Base-by-base conservation (phyloP, 129 eudicot species). In the carrot (Daucus carota) region DNA sequence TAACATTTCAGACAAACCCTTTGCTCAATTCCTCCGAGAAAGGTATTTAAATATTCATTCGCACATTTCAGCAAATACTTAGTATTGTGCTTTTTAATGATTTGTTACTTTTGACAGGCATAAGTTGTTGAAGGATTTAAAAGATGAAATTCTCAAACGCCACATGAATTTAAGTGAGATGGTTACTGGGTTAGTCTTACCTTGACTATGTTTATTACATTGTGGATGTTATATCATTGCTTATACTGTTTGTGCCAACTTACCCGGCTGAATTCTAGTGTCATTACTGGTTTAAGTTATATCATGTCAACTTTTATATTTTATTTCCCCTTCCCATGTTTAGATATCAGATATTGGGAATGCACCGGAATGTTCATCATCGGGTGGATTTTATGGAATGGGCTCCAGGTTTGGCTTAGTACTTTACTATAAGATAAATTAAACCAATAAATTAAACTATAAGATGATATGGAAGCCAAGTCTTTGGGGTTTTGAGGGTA, bases 361-460 rank as follows among this genome's bases (percentile, higher is more conserved):
- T 91, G 92, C 99, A 91, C 78, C 93, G 97, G 63, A 78, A 87
- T 60, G 85, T 88, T 62, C 99, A 94, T 81, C 97, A 94, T 74
- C 96, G 99, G 63, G 92, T 89, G 70, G 99, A 94, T 87, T 91
- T 17, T 85, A 80, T 94, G 96, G 99, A 94, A 44, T 94, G 99
- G 99, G 99, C 99, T 69, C 99, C 99, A 91, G 98, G 98, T 90
- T 81, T 78, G 85, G 72, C 28, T 17, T 67, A 34, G 28, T 34
- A 67, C 14, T 18, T 65, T 66, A 60, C 68, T 14, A 13, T 31
- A 6, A n/a, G 0, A 24, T 67, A 13, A 28, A 33, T 40, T 70
- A 5, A 63, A 63, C 38, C 38, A 62, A 28, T 28, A 62, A 14
- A 26, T 62, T 62, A 52, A 52, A 52, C 20, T 63, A 16, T 26